Evolutionary conservation across 768 basidiomycete species (phyloP).

Genomic region (Pleurotus platypus): DNA sequence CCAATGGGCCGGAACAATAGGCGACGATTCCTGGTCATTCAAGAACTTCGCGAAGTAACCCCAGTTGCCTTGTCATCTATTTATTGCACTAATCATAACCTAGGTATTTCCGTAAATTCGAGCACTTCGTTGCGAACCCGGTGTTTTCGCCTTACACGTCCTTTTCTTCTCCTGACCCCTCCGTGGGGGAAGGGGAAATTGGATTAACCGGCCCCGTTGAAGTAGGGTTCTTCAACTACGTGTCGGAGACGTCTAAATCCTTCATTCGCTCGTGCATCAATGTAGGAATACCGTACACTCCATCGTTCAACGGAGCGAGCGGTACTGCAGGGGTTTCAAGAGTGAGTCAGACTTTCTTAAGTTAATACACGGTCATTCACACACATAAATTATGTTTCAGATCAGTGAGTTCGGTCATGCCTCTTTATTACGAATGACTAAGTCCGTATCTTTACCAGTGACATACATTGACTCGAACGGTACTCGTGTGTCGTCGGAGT

Average conservation of each 20-base stretch:
- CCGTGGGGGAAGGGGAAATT: slow-evolving; percentile 22
- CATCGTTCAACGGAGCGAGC: slow-evolving; percentile 52
- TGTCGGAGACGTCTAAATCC: slow-evolving; percentile 39
- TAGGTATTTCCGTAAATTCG: slow-evolving; percentile 71
- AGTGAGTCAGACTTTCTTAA: slow-evolving; percentile 29
- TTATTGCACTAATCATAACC: background rate
- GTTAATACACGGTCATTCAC: background rate
- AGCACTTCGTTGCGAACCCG: slow-evolving; percentile 49
- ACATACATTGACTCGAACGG: slow-evolving; percentile 54
- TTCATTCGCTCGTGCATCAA: slow-evolving; percentile 54
- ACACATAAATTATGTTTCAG: slow-evolving; percentile 19
- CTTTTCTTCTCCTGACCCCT: background rate
- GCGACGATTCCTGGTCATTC: slow-evolving; percentile 60
- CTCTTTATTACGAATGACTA: slow-evolving; percentile 6
- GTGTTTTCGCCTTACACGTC: slow-evolving; percentile 23
- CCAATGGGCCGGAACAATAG: slow-evolving; percentile 54
- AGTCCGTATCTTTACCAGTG: slow-evolving; percentile 34
- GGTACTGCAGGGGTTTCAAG: slow-evolving; percentile 63
- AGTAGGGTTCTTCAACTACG: slow-evolving; percentile 53
- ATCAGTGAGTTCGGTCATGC: slow-evolving; percentile 44
- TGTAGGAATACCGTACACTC: slow-evolving; percentile 45
- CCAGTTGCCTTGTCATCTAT: background rate
- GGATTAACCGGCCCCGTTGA: slow-evolving; percentile 55
- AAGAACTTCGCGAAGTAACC: slow-evolving; percentile 46
- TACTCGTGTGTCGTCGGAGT: slow-evolving; percentile 53